These are phyloP conservation scores for Serpula lacrymans DNA, from an alignment of 768 basidiomycete genomes.

Conservation along the genomic window DNA sequence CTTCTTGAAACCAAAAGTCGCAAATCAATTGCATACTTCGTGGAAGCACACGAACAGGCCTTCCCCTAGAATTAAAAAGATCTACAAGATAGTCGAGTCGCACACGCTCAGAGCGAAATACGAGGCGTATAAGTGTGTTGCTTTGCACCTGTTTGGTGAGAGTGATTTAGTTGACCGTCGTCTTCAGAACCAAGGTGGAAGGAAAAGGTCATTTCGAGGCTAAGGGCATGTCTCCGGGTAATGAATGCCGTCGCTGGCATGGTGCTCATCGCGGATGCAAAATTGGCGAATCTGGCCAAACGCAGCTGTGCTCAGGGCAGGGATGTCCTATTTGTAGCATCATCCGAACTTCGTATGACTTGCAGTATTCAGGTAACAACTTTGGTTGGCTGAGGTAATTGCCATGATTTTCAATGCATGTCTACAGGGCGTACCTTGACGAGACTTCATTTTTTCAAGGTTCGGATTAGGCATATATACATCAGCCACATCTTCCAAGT, in stretches of 20 bases:
- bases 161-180: too few species aligned
- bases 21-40: too few species aligned
- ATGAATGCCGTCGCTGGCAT: slow-evolving; percentile 75
- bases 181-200: slow-evolving; percentile 58
- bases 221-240: slow-evolving; percentile 55
- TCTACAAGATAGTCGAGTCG: too few species aligned
- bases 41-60: too few species aligned
- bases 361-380: slow-evolving; percentile 63
- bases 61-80: too few species aligned
- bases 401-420: too few species aligned
- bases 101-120: too few species aligned
- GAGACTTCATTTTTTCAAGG: too few species aligned
- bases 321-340: slow-evolving; percentile 65
- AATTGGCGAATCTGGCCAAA: slow-evolving; percentile 59
- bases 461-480: slow-evolving; percentile 73
- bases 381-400: slow-evolving; percentile 73
- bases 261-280: slow-evolving; percentile 65
- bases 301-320: slow-evolving; percentile 45
- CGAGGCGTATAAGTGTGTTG: too few species aligned
- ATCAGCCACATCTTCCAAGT: slow-evolving; percentile 73
- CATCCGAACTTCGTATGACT: slow-evolving; percentile 59
- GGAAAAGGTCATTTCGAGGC: slow-evolving; percentile 53
- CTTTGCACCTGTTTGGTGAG: too few species aligned
- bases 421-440: too few species aligned
- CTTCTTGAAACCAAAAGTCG: too few species aligned